Percentiles rank a stretch among this genome's conserved stretches.
Conservation (phyloP, 345 rosid species). For the Aquilaria yunnanensis region DNA sequence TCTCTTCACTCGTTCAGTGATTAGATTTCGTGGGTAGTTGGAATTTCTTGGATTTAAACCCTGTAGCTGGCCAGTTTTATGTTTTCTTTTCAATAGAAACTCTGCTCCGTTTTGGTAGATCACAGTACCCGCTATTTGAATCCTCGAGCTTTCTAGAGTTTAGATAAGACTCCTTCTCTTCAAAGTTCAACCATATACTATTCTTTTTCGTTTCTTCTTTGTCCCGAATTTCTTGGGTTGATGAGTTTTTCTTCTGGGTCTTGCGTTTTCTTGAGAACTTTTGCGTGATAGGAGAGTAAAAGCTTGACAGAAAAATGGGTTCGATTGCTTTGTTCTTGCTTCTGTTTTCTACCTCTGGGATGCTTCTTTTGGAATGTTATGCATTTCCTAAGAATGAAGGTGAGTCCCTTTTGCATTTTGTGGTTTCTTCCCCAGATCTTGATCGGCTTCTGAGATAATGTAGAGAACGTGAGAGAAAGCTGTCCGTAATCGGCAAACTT, state of each 20-base stretch:
- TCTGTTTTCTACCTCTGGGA: conserved; percentile 34
- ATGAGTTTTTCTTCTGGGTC: conserved; percentile 24
- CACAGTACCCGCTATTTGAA: conserved; percentile 8
- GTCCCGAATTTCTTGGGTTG: conserved; percentile 13
- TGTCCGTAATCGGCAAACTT: neutral
- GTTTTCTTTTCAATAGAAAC: conserved; percentile 2
- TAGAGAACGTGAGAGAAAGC: conserved; percentile 4
- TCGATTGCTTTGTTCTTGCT: conserved; percentile 26
- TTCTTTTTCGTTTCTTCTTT: conserved; percentile 7
- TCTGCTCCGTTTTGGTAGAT: conserved; percentile 11
- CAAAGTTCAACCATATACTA: neutral
- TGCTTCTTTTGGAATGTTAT: conserved; percentile 39
- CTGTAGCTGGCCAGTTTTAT: conserved; percentile 2
- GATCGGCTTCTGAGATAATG: conserved; percentile 25
- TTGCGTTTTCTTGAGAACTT: conserved; percentile 12
- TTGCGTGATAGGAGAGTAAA: conserved; percentile 17
- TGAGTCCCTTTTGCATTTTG: conserved; percentile 12
- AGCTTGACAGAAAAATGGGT: conserved; percentile 35
- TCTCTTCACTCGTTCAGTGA: conserved; percentile 3
- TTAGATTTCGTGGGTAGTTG: conserved; percentile 53
- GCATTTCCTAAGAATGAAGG: conserved; percentile 69
- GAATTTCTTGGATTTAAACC: conserved; percentile 39
- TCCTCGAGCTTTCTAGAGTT: conserved; percentile 13
- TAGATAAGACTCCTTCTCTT: conserved; percentile 11
- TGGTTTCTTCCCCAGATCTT: conserved; percentile 47